Conservation (phyloP, 441 rosid species). For the Pelargonium australe region DNA sequence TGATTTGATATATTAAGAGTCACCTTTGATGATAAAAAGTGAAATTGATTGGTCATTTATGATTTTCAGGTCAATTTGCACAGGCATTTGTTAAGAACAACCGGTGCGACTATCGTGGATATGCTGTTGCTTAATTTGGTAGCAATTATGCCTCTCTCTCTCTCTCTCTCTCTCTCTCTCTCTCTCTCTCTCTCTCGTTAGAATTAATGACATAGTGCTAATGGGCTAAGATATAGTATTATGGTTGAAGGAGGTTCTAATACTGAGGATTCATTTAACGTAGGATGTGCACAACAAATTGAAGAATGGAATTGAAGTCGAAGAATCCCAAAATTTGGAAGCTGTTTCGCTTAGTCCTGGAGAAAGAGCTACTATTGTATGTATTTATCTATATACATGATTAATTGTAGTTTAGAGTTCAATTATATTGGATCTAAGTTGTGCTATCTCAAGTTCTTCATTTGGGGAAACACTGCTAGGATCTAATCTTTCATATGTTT, state of each 20-base stretch:
- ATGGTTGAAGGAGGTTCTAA: constrained; percentile 20
- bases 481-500: not conserved
- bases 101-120: constrained; percentile 63
- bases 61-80: constrained; percentile 73
- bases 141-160: constrained; percentile 19
- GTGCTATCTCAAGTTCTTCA: not conserved
- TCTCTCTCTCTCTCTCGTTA: not conserved
- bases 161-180: constrained; percentile 12
- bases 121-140: constrained; percentile 70
- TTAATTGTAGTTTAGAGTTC: not conserved
- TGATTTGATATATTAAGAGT: constrained; percentile 15
- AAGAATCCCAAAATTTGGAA: constrained; percentile 52
- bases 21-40: constrained; percentile 22
- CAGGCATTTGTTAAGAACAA: constrained; percentile 82
- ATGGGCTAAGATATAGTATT: constrained; percentile 18
- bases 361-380: constrained; percentile 69
- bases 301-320: constrained; percentile 71
- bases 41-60: constrained; percentile 18
- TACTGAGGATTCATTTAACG: constrained; percentile 16
- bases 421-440: too few species aligned
- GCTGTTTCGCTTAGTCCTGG: constrained; percentile 40
- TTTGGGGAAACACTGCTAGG: not conserved
- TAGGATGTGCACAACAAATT: constrained; percentile 75
- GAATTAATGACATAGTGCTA: constrained; percentile 1
- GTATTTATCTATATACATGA: constrained; percentile 19